Conservation (phyloP, 371 early-diverging fungal genomes). For the Phascolomyces articulosus region DNA sequence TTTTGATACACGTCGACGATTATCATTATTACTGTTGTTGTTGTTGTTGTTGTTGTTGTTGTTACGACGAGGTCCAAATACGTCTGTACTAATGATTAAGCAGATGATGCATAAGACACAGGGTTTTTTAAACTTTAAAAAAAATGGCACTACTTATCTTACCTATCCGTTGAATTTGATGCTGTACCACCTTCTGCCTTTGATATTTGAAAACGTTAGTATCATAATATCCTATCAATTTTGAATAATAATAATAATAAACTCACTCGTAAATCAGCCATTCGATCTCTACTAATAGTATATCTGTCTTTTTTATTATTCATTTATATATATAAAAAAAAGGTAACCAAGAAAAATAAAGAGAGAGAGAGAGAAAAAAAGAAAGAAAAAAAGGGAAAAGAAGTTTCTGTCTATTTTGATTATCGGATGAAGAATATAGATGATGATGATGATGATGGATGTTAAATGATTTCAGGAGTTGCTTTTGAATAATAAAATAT, state of each 20-base stretch:
- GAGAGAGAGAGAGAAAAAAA: neutral
- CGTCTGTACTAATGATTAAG: constrained; percentile 1
- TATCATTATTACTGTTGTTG: neutral
- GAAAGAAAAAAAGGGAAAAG: neutral
- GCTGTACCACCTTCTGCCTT: neutral
- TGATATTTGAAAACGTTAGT: too few species aligned
- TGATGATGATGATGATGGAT: too few species aligned
- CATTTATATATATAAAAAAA: neutral
- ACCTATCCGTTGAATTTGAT: neutral
- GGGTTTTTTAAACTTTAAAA: neutral
- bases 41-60: neutral
- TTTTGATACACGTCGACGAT: neutral
- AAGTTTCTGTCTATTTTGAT: neutral
- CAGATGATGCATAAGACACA: neutral
- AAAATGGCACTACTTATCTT: neutral
- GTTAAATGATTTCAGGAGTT: neutral
- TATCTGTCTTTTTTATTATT: constrained; percentile 10
- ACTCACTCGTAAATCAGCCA: constrained; percentile 23
- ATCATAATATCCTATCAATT: too few species aligned
- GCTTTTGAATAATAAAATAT: neutral
- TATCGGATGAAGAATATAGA: too few species aligned
- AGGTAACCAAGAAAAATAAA: neutral
- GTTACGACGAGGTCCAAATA: constrained; percentile 7
- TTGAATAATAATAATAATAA: too few species aligned
- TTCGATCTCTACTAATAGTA: constrained; percentile 24